Base-by-base conservation (phyloP, 768 basidiomycete species). In the Suillus paluster region DNA sequence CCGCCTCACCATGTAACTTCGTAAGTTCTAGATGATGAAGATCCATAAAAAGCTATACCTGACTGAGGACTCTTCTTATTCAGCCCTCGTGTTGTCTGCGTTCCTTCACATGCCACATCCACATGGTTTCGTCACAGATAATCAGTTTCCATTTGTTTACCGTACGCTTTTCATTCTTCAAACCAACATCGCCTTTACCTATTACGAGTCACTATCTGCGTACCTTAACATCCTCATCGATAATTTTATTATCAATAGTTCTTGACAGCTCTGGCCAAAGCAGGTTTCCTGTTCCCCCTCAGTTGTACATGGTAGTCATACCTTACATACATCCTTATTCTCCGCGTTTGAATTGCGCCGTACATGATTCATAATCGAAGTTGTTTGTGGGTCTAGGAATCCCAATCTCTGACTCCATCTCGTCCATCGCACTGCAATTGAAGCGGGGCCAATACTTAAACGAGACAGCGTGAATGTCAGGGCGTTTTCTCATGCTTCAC, bases 1-100 rank as follows among this genome's bases (percentile, higher is more conserved):
- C 21, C 42, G 63, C 48, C 48, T 75, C 54, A 59, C 55, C 4
- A 64, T n/a, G 6, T 33, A 44, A 57, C 65, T 59, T 58, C 64
- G 69, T 67, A 36, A 21, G 59, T 41, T 34, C 49, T 55, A 46
- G 5, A 27, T 25, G 23, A 25, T 36, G 53, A 56, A 54, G 19
- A 57, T 56, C 17, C 30, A 54, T 25, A 14, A 55, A n/a, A 14
- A 25, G 53, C 11, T 57, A 55, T 56, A 21, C 58, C 34, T 33
- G 50, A 59, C 30, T 55, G 27, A 38, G 38, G 42, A 44, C 15
- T 25, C 38, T 55, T 55, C 17, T 25, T 55, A 39, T 39, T 19
- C 23, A 55, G 54, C 54, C 54, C 54, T 55, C 54, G 54, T 55
- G 54, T 55, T 55, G 54, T 23, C 38, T 39, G 54, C 54, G 19